Evolutionary conservation across 2,329 filamentous ascomycete genomes (phyloP), one percentile per base, ranked within the genome.

Genomic region (Periconia digitata): DNA sequence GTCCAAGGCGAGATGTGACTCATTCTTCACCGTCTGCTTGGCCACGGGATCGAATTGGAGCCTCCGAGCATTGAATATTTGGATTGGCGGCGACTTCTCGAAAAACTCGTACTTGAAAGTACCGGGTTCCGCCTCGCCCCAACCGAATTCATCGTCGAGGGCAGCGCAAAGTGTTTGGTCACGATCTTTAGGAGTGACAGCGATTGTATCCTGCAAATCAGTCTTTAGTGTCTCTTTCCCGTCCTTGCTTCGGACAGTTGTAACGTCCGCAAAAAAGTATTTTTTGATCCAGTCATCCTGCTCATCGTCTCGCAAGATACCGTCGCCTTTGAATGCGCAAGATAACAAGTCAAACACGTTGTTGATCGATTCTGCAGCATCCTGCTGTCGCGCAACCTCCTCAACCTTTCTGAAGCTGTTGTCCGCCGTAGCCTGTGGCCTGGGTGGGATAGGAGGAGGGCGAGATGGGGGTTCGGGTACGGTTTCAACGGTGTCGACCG

Each of bases 311-410:
- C 79, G 73, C 48, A 89, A 83, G 27, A 82, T 75, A 3, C 80
- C 81, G n/a, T 80, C 80, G 6, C 90, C 82, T 48, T 81, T 85
- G 63, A 97, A 92, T 2, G 92, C 92, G 44, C 89, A 91, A 62
- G 94, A 89, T n/a, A 96, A 78, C 43, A 94, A 87, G 64, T 92
- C 91, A 49, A 96, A 83, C 21, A 96, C 89, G 62, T 92, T 94
- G 49, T 90, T 90, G 75, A 96, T 92, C 39, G 96, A 92, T 71
- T 99, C 94, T 12, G 91, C 91, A 4, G 96, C 92, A 72, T 99
- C 94, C 72, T 99, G 92, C 65, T 99, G 94, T 42, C 64, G 64
- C 27, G 90, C 81, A 16, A 80, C 81, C 36, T 81, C 76, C 58
- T 84, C 78, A 5, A 83, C 76, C 46, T 79, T 75, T 29, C 78